These are phyloP conservation scores for Leccinum barrowsii DNA, from an alignment of 768 basidiomycete genomes.

Conservation along the genomic window DNA sequence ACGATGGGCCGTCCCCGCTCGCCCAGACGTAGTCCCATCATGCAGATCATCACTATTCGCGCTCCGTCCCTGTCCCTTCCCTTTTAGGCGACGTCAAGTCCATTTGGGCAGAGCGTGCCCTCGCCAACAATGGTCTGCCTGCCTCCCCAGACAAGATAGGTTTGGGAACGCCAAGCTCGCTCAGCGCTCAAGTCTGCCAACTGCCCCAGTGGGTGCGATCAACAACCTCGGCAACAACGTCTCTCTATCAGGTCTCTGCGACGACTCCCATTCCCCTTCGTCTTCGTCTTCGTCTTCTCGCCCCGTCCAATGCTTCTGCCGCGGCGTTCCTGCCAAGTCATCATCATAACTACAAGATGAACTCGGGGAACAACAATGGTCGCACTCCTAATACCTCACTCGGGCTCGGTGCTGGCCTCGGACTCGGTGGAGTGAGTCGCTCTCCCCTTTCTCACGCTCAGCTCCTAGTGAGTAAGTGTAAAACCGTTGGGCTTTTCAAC, in stretches of 20 bases:
- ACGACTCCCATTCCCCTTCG: slow-evolving; percentile 34
- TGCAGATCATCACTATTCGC: slow-evolving; percentile 66
- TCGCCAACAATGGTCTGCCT: slow-evolving; percentile 29
- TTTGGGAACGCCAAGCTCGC: slow-evolving; percentile 49
- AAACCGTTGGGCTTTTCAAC: too few species aligned
- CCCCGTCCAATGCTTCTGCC: slow-evolving; percentile 76
- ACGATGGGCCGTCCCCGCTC: slow-evolving; percentile 19
- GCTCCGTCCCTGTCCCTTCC: slow-evolving; percentile 76
- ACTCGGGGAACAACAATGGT: slow-evolving; percentile 26
- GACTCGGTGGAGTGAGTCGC: slow-evolving; percentile 25
- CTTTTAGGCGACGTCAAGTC: slow-evolving; percentile 72
- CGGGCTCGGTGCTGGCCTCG: slow-evolving; percentile 19
- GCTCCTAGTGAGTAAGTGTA: too few species aligned
- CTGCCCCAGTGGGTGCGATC: slow-evolving; percentile 28
- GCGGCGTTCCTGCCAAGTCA: slow-evolving; percentile 70
- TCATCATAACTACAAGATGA: slow-evolving; percentile 62
- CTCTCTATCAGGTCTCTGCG: slow-evolving; percentile 24
- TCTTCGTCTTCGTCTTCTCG: slow-evolving; percentile 32
- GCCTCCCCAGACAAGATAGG: slow-evolving; percentile 38
- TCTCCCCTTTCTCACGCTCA: slow-evolving; percentile 24
- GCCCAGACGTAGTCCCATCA: slow-evolving; percentile 18
- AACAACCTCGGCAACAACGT: slow-evolving; percentile 12
- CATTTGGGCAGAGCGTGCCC: slow-evolving; percentile 73
- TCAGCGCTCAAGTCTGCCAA: slow-evolving; percentile 38
- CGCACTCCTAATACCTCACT: slow-evolving; percentile 26